These are phyloP conservation scores for Xylariaceae sp. DNA, from an alignment of 2,329 filamentous ascomycete genomes.

Conservation along the genomic window DNA sequence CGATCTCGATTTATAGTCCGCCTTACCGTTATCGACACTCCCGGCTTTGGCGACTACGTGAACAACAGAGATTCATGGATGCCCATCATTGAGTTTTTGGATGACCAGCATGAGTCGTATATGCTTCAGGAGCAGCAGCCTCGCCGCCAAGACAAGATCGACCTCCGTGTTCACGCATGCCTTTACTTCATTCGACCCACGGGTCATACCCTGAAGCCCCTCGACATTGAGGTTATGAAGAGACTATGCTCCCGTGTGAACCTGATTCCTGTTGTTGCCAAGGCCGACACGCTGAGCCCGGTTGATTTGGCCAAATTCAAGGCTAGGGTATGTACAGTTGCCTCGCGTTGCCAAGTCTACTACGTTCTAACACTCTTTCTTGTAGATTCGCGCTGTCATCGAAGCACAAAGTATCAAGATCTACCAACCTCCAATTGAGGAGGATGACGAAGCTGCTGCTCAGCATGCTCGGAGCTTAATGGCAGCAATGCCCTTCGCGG, in stretches of 20 bases:
- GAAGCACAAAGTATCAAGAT: conserved; percentile 99
- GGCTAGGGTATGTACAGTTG: conserved; percentile 63
- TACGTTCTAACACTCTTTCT: conserved; percentile 8
- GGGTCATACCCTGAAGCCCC: conserved; percentile 94
- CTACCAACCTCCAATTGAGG: conserved; percentile 95
- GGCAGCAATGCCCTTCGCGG: conserved; percentile 96
- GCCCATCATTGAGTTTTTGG: conserved; percentile 99
- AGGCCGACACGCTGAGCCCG: conserved; percentile 95
- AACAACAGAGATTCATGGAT: conserved; percentile 99
- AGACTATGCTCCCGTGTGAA: conserved; percentile 96
- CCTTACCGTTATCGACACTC: conserved; percentile 97
- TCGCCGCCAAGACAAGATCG: conserved; percentile 96
- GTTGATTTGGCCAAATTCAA: conserved; percentile 91
- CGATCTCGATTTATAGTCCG: conserved; percentile 59
- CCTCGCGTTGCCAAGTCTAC: neutral
- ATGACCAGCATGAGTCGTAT: conserved; percentile 99
- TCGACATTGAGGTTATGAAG: conserved; percentile 99
- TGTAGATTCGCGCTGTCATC: conserved; percentile 84
- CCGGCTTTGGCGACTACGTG: conserved; percentile 98
- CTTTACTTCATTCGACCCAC: conserved; percentile 99
- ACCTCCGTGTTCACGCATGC: conserved; percentile 96
- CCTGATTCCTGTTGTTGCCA: conserved; percentile 95
- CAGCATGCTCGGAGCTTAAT: conserved; percentile 92
- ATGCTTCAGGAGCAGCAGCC: conserved; percentile 99
- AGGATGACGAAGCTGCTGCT: conserved; percentile 94